Base-by-base conservation (phyloP, 2,329 filamentous ascomycete genomes). In the Claviceps pazoutovae region DNA sequence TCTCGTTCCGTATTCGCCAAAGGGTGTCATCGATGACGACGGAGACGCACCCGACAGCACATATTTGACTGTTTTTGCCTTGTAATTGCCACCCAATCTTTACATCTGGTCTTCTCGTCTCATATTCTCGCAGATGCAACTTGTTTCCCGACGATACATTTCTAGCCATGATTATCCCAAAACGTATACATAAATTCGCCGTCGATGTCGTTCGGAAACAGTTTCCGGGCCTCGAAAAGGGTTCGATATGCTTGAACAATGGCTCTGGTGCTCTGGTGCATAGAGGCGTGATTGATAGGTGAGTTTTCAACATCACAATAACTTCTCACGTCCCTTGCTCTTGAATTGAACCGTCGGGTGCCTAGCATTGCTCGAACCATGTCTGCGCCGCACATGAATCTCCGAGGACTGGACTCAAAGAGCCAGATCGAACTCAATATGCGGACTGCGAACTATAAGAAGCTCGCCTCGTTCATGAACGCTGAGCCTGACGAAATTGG, bases 361-460 rank as follows among this genome's bases (percentile, higher is more conserved):
- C 42, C 39, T 45, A 54, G 48, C 21, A 44, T 56, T n/a, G 38
- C 48, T 19, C 50, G 23, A 26, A 54, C 54, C 1, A 56, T 56
- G 50, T 52, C 53, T 16, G 38, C 46, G 30, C 53, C 53, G 3
- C 50, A 54, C 37, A 49, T 52, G 53, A 54, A 54, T 39, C 42
- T 54, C 14, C 53, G 53, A 13, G 53, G 53, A 41, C 23, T 54
- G 16, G 53, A 54, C 41, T 46, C 53, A 52, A 54, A 50, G 19
- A 54, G 53, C 36, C 36, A 21, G 13, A 38, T 45, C 16, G 53
- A 54, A 34, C 23, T 54, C 2, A 46, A 49, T 16, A 9, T 36
- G 26, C 45, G 52, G 21, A 26, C 52, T 41, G 39, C 45, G 14
- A 49, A 51, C 4, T 49, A 43, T 19, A 44, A 41, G 66, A 42